phyloP scores from a whole-genome alignment of 2,329 filamentous ascomycete genomes.

The Aureobasidium sp. region DNA sequence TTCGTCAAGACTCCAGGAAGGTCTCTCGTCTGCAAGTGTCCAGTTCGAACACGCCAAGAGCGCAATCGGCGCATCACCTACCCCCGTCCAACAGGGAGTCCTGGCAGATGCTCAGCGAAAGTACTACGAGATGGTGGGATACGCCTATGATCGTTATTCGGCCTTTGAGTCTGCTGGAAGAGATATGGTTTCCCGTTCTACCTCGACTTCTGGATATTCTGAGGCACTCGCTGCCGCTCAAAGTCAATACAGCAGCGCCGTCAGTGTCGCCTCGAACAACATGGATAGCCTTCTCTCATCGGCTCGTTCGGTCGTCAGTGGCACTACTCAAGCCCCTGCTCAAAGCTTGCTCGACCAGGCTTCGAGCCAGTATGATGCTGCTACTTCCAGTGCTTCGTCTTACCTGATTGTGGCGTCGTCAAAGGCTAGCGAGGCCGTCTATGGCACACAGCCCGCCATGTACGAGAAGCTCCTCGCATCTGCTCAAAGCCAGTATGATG shows the following conservation, averaged over 20 bases:
- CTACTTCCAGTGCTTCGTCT: conserved; percentile 24
- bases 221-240: conserved; percentile 62
- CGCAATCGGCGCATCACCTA: conserved; percentile 57
- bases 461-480: conserved; percentile 67
- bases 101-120: conserved; percentile 56
- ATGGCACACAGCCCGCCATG: conserved; percentile 52
- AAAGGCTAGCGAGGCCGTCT: conserved; percentile 38
- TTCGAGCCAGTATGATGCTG: conserved; percentile 27
- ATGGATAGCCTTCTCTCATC: conserved; percentile 24
- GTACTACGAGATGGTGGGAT: conserved; percentile 71
- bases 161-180: conserved; percentile 68
- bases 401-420: conserved; percentile 13
- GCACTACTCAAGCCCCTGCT: conserved; percentile 23
- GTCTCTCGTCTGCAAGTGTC: conserved; percentile 61
- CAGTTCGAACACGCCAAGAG: conserved; percentile 64
- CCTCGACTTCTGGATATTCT: conserved; percentile 57
- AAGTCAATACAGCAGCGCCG: conserved; percentile 30
- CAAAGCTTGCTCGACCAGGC: conserved; percentile 27
- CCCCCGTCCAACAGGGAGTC: conserved; percentile 47
- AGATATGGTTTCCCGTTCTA: conserved; percentile 44
- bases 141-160: conserved; percentile 72
- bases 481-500: conserved; percentile 41
- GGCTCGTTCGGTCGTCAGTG: conserved; percentile 21
- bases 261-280: conserved; percentile 28
- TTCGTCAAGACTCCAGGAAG: conserved; percentile 61